These are phyloP conservation scores for Strobilomyces dryophilus DNA, from an alignment of 768 basidiomycete genomes.

Conservation along the genomic window DNA sequence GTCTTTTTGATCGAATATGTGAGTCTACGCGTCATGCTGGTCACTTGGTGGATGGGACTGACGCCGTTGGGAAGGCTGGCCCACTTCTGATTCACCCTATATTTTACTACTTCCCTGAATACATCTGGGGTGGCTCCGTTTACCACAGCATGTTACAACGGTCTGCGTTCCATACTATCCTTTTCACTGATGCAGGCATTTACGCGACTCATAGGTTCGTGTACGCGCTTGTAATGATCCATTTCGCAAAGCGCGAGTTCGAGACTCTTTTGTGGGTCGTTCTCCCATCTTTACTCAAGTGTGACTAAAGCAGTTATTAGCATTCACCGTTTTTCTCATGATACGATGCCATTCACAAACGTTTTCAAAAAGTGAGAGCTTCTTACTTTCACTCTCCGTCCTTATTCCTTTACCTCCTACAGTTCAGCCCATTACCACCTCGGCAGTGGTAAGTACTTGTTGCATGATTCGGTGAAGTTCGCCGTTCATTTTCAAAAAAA, in stretches of 20 bases:
- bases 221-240: conserved; percentile 72
- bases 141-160: conserved; percentile 75
- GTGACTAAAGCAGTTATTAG: conserved; percentile 33
- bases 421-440: conserved; percentile 92
- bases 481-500: conserved; percentile 2
- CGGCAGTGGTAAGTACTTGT: conserved; percentile 47
- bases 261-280: conserved; percentile 83
- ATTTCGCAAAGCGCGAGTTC: conserved; percentile 88
- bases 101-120: conserved; percentile 64
- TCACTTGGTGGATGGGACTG: not conserved
- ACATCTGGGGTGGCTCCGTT: conserved; percentile 68
- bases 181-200: not conserved
- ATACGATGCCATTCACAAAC: conserved; percentile 84
- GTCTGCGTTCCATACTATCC: conserved; percentile 33
- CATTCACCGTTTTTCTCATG: conserved; percentile 93
- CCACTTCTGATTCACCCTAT: conserved; percentile 88
- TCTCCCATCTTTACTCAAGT: not conserved
- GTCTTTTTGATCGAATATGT: conserved; percentile 97
- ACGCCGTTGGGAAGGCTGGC: conserved; percentile 52
- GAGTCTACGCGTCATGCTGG: conserved; percentile 29
- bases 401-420: conserved; percentile 3
- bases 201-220: conserved; percentile 46
- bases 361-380: conserved; percentile 84
- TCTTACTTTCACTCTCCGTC: not conserved
- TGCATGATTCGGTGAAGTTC: not conserved